Conservation (phyloP, 352 stramenopile species). For the Globisporangium alternatum region DNA sequence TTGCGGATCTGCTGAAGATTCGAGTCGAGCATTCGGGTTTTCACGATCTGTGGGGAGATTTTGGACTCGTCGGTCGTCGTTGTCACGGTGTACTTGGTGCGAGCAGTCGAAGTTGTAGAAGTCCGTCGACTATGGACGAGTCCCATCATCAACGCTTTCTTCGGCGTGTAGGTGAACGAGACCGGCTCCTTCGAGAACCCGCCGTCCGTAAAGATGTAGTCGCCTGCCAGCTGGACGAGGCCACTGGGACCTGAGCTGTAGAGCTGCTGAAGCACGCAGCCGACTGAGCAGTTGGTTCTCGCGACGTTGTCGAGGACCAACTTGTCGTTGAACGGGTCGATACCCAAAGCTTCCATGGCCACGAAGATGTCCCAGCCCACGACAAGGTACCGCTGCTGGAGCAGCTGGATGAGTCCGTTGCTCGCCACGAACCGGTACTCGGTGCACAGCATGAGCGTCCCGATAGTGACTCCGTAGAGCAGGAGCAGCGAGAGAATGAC, state of each 20-base stretch:
- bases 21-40: background rate
- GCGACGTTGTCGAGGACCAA: constrained; percentile 24
- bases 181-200: constrained; percentile 31
- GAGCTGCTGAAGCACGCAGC: constrained; percentile 43
- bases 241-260: constrained; percentile 51
- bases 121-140: constrained; percentile 19
- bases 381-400: constrained; percentile 48
- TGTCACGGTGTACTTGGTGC: background rate
- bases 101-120: background rate
- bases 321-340: constrained; percentile 35
- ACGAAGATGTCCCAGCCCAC: constrained; percentile 47
- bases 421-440: constrained; percentile 37
- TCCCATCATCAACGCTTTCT: constrained; percentile 35
- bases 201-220: constrained; percentile 46
- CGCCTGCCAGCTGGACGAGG: constrained; percentile 35
- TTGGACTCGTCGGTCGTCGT: background rate
- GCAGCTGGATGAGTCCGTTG: constrained; percentile 42
- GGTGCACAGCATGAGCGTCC: constrained; percentile 30
- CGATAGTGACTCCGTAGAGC: constrained; percentile 33
- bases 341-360: constrained; percentile 32
- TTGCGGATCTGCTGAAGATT: background rate
- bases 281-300: constrained; percentile 33
- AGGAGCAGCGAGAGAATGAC: constrained; percentile 43
- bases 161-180: constrained; percentile 31
- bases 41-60: background rate